phyloP scores from a whole-genome alignment of 1,284 basidiomycete genomes.

The Volvariella surrecta region DNA sequence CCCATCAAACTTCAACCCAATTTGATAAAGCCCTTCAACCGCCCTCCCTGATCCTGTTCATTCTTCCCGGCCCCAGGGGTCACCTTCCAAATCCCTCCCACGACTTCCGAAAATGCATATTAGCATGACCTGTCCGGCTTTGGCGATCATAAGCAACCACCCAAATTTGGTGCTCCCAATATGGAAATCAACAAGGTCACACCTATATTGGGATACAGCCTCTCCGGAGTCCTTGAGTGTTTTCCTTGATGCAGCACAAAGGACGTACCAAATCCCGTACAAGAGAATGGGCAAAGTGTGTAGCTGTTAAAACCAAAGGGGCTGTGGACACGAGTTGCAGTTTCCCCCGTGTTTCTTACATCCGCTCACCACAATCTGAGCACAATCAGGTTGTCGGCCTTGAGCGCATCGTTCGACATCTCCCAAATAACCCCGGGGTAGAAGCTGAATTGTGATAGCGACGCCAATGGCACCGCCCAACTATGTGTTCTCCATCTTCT shows the following conservation, averaged over 20 bases:
- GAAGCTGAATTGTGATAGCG: not conserved
- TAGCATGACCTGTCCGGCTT: not conserved
- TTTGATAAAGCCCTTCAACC: too few species aligned
- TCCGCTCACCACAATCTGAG: too few species aligned
- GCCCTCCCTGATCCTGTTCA: too few species aligned
- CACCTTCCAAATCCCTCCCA: not conserved
- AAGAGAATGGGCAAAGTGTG: constrained; percentile 18
- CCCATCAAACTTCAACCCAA: too few species aligned
- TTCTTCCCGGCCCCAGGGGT: not conserved
- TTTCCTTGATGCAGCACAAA: constrained; percentile 19
- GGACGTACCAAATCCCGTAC: constrained; percentile 25
- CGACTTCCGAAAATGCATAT: too few species aligned
- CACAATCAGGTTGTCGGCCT: constrained; percentile 5
- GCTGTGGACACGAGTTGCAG: constrained; percentile 12
- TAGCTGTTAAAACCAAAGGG: constrained; percentile 24
- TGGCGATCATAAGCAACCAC: constrained; percentile 17
- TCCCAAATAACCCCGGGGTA: not conserved
- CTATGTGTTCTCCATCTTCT: constrained; percentile 27
- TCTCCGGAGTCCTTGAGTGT: constrained; percentile 9
- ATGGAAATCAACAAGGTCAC: too few species aligned
- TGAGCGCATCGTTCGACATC: too few species aligned
- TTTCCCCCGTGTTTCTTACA: constrained; percentile 23
- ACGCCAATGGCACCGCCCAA: constrained; percentile 24
- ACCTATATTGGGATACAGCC: too few species aligned
- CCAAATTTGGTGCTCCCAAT: constrained; percentile 16